A percentile compares a stretch with the other conserved stretches of the same genome.
phyloP scores from a whole-genome alignment of 2,329 filamentous ascomycete genomes.

The Penicillium olsonii region DNA sequence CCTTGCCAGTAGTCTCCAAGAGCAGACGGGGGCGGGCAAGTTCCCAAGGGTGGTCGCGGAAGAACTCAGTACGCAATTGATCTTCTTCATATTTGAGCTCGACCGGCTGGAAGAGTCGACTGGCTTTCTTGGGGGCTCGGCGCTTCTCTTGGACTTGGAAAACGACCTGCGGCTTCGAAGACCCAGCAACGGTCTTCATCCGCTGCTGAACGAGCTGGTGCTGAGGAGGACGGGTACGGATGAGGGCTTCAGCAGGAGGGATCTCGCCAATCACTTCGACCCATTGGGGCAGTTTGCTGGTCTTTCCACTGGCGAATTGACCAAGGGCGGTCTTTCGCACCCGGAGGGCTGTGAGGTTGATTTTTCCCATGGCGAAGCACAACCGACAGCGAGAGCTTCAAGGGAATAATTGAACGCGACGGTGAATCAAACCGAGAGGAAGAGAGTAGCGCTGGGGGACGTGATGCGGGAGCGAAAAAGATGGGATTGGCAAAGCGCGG shows the following conservation, averaged over 20 bases:
- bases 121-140: constrained; percentile 63
- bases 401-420: not conserved
- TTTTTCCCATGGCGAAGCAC: constrained; percentile 44
- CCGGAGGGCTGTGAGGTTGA: constrained; percentile 49
- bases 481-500: constrained; percentile 33
- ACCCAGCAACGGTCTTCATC: constrained; percentile 32
- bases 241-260: constrained; percentile 61
- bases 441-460: constrained; percentile 7
- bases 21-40: constrained; percentile 83
- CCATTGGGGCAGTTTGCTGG: constrained; percentile 50
- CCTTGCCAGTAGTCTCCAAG: constrained; percentile 81
- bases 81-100: constrained; percentile 82
- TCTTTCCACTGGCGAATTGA: constrained; percentile 40
- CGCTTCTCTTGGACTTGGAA: constrained; percentile 38
- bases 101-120: constrained; percentile 78
- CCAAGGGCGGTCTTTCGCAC: constrained; percentile 46
- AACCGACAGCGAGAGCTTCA: not conserved
- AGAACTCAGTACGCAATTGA: constrained; percentile 76
- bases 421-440: not conserved
- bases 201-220: constrained; percentile 45
- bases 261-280: constrained; percentile 57
- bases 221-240: constrained; percentile 57
- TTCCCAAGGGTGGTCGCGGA: constrained; percentile 95
- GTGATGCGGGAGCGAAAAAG: constrained; percentile 36
- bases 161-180: constrained; percentile 35